Evolutionary conservation across 192 early-diverging fungal genomes (phyloP), one percentile per base, ranked within the genome.

Genomic region (Podila verticillata): DNA sequence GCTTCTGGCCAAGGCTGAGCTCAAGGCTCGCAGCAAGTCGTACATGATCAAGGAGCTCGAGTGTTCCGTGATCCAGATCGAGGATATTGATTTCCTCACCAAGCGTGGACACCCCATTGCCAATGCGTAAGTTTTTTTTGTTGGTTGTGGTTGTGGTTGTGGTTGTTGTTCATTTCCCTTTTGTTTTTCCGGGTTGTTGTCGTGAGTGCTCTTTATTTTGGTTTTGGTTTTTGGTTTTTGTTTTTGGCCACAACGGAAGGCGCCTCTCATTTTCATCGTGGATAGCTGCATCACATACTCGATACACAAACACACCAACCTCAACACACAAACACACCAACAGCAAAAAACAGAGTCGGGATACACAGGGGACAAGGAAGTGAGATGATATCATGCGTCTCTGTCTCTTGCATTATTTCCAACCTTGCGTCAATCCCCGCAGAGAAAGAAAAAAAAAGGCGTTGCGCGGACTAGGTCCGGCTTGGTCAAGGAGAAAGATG

Each of bases 41-140:
- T 80, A 63, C 28, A 65, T 72, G 77, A 80, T 80, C 70, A 80
- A 64, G 66, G 77, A 80, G 56, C 65, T 72, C 13, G 77, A 80
- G 1, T 80, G 77, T 54, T 49, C 70, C 4, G 57, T 80, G 29
- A 44, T 80, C 7, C 75, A 80, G 70, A 62, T 51, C 4, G 75
- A 80, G 48, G 70, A 80, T 5, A 64, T 80, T 17, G 64, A 80
- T 29, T 80, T 68, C 67, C 32, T 32, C 13, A 72, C 77, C 51
- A 67, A 28, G 61, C 13, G 34, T 3, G 61, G 61, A 6, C 60
- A 66, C 19, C 62, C 61, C 10, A 20, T 26, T 28, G 61, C 59
- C 5, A 59, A 75, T 64, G 66, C 61, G 74, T 75, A 69, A 75
- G 74, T 75, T 48, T n/a, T n/a, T n/a, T n/a, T n/a, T n/a, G n/a